These are phyloP conservation scores for Caloboletus firmus DNA, from an alignment of 1,284 basidiomycete species.

Conservation along the genomic window DNA sequence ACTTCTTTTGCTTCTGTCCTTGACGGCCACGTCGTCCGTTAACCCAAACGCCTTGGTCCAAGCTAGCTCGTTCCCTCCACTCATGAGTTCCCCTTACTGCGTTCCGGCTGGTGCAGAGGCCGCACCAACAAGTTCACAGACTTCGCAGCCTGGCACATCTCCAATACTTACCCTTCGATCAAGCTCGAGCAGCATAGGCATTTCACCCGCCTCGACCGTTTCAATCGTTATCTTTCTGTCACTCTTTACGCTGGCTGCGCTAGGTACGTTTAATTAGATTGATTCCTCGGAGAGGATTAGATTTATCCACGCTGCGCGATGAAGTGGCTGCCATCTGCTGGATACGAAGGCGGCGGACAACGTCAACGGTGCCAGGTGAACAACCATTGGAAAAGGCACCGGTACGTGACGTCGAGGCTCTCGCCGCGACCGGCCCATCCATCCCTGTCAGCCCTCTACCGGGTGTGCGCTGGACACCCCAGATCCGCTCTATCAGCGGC, in stretches of 20 bases:
- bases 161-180: slow-evolving; percentile 1
- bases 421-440: slow-evolving; percentile 12
- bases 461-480: slow-evolving; percentile 44
- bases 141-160: not conserved
- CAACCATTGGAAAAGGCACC: slow-evolving; percentile 3
- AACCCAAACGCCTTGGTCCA: not conserved
- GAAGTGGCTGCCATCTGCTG: slow-evolving; percentile 13
- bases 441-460: slow-evolving; percentile 26
- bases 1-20: not conserved
- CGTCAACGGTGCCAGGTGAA: not conserved
- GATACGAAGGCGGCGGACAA: slow-evolving; percentile 11
- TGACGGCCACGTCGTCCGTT: not conserved
- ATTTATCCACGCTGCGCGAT: not conserved
- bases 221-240: slow-evolving; percentile 13
- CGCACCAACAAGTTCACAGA: not conserved
- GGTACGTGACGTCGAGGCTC: slow-evolving; percentile 22
- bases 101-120: slow-evolving; percentile 11
- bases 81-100: slow-evolving; percentile 12
- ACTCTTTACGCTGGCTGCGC: slow-evolving; percentile 14
- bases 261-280: slow-evolving; percentile 21
- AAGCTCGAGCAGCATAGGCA: not conserved
- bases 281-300: not conserved
- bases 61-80: not conserved
- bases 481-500: slow-evolving; percentile 36
- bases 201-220: slow-evolving; percentile 5